Evolutionary conservation across 768 basidiomycete species (phyloP).

Genomic region (Pholiota microspora): DNA sequence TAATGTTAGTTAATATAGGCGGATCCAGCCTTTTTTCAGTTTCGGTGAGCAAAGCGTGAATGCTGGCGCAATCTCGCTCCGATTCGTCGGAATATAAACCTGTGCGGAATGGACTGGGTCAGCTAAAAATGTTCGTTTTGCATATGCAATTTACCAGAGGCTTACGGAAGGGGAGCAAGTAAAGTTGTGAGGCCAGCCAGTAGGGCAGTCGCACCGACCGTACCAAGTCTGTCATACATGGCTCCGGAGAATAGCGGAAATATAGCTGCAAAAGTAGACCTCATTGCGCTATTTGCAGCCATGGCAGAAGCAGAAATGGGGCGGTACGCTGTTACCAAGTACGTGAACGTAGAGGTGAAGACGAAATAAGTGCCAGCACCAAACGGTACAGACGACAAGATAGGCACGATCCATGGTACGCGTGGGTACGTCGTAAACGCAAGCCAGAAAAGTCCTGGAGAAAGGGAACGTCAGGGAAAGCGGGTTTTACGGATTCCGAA

Average conservation of each 20-base stretch:
- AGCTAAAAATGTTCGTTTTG: no score
- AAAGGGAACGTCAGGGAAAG: not conserved
- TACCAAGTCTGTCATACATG: constrained; percentile 64
- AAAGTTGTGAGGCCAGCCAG: constrained; percentile 61
- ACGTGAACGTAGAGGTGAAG: constrained; percentile 70
- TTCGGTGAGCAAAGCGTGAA: no score
- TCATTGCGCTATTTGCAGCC: constrained; percentile 62
- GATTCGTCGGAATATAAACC: constrained; percentile 18
- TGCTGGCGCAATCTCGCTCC: no score
- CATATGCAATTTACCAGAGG: no score
- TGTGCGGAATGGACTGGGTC: no score
- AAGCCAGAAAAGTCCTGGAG: constrained; percentile 56
- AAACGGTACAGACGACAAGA: constrained; percentile 64
- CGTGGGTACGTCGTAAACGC: constrained; percentile 50
- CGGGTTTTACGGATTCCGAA: constrained; percentile 45
- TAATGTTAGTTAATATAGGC: no score
- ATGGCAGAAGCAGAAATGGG: constrained; percentile 68
- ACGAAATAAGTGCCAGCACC: constrained; percentile 64
- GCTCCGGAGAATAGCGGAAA: constrained; percentile 69
- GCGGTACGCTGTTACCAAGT: constrained; percentile 66
- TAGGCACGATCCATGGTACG: constrained; percentile 65
- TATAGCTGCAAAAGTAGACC: constrained; percentile 58
- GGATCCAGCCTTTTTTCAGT: no score
- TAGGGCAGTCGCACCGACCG: constrained; percentile 72
- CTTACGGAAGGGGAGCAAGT: constrained; percentile 63